Evolutionary conservation across 345 rosid species (phyloP).

Genomic region (Populus davidiana): DNA sequence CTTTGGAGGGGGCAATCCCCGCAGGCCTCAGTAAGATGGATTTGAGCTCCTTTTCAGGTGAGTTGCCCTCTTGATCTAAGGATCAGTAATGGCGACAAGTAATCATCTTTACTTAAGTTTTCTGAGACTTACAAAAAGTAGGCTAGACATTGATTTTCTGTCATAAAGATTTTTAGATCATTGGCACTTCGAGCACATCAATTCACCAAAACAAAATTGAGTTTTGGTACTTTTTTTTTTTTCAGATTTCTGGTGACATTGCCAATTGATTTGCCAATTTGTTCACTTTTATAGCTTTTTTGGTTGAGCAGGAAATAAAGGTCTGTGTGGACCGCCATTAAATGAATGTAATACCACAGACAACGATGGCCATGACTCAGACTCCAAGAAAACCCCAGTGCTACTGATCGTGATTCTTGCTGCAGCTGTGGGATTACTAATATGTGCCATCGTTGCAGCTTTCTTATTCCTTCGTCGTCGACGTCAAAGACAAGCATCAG

Average conservation of each 20-base stretch:
- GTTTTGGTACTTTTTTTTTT: not conserved
- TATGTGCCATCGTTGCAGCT: conserved; percentile 6
- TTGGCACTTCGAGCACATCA: not conserved
- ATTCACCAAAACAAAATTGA: not conserved
- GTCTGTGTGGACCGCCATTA: conserved; percentile 65
- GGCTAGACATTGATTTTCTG: not conserved
- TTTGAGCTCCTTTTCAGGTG: conserved; percentile 48
- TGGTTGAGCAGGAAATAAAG: conserved; percentile 56
- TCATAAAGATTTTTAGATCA: not conserved
- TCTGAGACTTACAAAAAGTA: not conserved
- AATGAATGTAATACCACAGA: not conserved
- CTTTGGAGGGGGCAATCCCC: conserved; percentile 61
- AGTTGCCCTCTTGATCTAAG: not conserved
- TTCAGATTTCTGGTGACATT: not conserved
- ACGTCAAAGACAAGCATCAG: conserved; percentile 5
- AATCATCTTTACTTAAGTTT: not conserved
- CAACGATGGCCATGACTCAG: not conserved
- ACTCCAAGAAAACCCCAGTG: conserved; percentile 8
- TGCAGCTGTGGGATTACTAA: conserved; percentile 18
- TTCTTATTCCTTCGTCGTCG: conserved; percentile 18
- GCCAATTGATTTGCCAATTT: not conserved
- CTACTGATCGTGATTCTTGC: conserved; percentile 23
- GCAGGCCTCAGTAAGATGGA: conserved; percentile 33
- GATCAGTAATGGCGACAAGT: not conserved
- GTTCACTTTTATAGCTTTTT: not conserved